These are phyloP conservation scores for Cercospora sp. DNA, from an alignment of 2,329 filamentous ascomycete genomes.

Conservation along the genomic window DNA sequence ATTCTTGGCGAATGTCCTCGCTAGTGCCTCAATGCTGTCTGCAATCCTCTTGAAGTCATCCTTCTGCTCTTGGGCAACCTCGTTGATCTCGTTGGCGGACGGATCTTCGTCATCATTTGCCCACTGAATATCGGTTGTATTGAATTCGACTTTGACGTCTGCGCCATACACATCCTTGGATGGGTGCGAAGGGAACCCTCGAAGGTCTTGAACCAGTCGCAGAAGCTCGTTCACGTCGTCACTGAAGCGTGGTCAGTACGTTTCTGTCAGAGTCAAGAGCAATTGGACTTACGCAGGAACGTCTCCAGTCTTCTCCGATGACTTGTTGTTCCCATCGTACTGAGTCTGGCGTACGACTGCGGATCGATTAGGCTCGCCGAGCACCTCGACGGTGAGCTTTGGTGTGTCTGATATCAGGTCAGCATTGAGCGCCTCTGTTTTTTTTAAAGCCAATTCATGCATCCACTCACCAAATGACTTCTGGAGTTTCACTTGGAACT, in stretches of 20 bases:
- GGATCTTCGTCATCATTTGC: slow-evolving; percentile 43
- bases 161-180: slow-evolving; percentile 44
- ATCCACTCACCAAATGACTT: slow-evolving; percentile 37
- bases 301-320: slow-evolving; percentile 42
- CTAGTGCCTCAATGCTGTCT: slow-evolving; percentile 46
- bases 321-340: slow-evolving; percentile 37
- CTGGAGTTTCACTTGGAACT: slow-evolving; percentile 37
- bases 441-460: not conserved
- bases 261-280: not conserved
- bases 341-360: slow-evolving; percentile 40
- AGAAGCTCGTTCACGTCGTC: slow-evolving; percentile 47
- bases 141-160: slow-evolving; percentile 44
- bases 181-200: slow-evolving; percentile 44
- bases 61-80: slow-evolving; percentile 44
- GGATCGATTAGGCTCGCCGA: slow-evolving; percentile 44
- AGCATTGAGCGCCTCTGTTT: slow-evolving; percentile 9
- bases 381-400: slow-evolving; percentile 42
- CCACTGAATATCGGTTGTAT: slow-evolving; percentile 48
- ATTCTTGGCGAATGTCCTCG: slow-evolving; percentile 44
- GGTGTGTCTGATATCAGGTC: slow-evolving; percentile 34
- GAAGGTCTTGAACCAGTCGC: slow-evolving; percentile 40
- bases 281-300: slow-evolving; percentile 36
- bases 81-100: slow-evolving; percentile 35
- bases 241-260: slow-evolving; percentile 26
- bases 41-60: slow-evolving; percentile 46